Base-by-base conservation (phyloP, 495 filamentous ascomycete genomes). In the Aspergillus indologenus region DNA sequence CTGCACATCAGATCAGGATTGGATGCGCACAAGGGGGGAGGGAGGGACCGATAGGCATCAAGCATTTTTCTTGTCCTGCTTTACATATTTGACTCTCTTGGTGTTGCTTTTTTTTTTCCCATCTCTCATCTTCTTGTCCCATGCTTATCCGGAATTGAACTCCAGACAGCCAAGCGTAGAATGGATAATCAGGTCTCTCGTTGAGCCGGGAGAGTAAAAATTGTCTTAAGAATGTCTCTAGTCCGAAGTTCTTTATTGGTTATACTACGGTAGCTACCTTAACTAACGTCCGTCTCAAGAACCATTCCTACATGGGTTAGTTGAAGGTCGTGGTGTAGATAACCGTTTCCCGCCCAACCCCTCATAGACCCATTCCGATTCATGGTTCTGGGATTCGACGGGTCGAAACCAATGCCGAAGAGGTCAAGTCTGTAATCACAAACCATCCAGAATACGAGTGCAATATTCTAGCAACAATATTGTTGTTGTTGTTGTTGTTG, bases 381-480 rank as follows among this genome's bases (percentile, higher is more conserved):
- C 48, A 51, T 29, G 48, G 48, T 51, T 29, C 48, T 51, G 48
- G 48, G 29, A 34, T 9, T 51, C 23, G 15, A 51, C 48, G 48
- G 24, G 29, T 51, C 21, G 48, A 50, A 29, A 9, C 22, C 22
- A 26, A 26, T 18, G 18, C 48, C 23, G 21, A 50, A 50, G 19
- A 17, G 34, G 34, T 40, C 23, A 29, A 57, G 55, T 26, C 44
- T 57, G 61, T 53, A 63, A 44, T 52, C 55, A 53, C 56, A 53
- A 61, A 57, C 59, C 48, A 48, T 40, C 12, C 7, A 15, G 12
- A 40, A 40, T 40, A 40, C 34, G 34, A 40, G 12, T 15, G 5
- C 7, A 7, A 40, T 29, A 29, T 3, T 29, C 26, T 29, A 29
- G 26, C n/a, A n/a, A n/a, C n/a, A n/a, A n/a, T n/a, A n/a, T 9